These are phyloP conservation scores for Ceratocystis ficicola DNA, from an alignment of 2,329 filamentous ascomycete genomes.

Conservation along the genomic window DNA sequence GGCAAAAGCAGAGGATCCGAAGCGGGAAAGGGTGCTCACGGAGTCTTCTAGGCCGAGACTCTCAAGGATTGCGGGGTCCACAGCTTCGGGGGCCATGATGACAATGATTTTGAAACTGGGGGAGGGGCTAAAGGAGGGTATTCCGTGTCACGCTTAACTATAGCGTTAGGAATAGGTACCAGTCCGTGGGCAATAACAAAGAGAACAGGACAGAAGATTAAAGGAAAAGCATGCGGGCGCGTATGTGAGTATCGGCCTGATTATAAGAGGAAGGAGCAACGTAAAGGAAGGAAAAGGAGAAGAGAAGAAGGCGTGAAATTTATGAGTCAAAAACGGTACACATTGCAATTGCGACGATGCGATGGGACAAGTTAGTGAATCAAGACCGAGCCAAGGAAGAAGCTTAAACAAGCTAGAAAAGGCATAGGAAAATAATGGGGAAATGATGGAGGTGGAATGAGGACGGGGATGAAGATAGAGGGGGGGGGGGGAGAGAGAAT, in stretches of 20 bases:
- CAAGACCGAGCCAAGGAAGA: not conserved
- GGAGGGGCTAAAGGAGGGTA: not conserved
- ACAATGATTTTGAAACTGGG: not conserved
- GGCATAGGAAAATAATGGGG: not conserved
- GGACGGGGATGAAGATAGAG: not conserved
- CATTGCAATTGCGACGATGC: not conserved
- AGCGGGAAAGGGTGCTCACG: conserved; percentile 43
- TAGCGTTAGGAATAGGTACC: not conserved
- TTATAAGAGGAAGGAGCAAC: not conserved
- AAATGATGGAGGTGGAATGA: not conserved
- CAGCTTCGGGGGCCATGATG: conserved; percentile 24
- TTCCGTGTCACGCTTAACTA: not conserved
- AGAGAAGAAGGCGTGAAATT: not conserved
- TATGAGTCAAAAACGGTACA: conserved; percentile 2
- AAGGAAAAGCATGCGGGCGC: not conserved
- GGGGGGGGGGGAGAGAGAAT: not conserved
- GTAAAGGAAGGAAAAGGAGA: not conserved
- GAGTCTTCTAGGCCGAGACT: conserved; percentile 48
- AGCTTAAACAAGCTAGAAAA: not conserved
- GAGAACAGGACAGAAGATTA: not conserved
- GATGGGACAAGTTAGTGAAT: not conserved
- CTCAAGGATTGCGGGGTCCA: conserved; percentile 51
- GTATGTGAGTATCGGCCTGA: not conserved
- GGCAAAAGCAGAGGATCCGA: conserved; percentile 56
- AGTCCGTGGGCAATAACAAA: not conserved